phyloP scores from a whole-genome alignment of 495 filamentous ascomycete genomes.

The Aspergillus affinis region DNA sequence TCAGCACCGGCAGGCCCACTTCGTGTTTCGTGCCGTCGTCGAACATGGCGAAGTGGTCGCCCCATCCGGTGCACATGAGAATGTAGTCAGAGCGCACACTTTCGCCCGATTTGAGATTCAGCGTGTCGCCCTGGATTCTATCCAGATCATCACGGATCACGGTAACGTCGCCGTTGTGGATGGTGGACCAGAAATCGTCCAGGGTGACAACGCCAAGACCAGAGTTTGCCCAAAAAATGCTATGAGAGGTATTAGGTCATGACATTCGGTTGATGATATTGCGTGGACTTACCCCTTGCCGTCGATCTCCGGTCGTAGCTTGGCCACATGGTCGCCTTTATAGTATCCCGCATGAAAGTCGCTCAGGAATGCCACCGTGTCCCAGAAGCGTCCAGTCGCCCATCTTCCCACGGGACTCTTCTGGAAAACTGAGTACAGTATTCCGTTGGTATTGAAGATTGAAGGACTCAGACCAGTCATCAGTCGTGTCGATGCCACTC shows the following conservation, averaged over 20 bases:
- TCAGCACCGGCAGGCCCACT: background rate
- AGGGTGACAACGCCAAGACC: slow-evolving; percentile 36
- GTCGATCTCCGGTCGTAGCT: background rate
- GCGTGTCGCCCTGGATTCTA: background rate
- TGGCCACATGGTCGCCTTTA: background rate
- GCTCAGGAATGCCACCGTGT: background rate
- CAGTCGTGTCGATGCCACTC: background rate
- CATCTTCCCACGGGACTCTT: background rate
- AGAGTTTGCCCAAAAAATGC: slow-evolving; percentile 39
- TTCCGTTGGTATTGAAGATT: background rate
- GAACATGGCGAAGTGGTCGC: slow-evolving; percentile 23
- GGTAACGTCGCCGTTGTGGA: slow-evolving; percentile 35
- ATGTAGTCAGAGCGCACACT: slow-evolving; percentile 23
- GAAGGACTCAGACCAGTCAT: slow-evolving; percentile 2
- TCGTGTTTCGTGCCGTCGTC: background rate
- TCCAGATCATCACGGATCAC: slow-evolving; percentile 19
- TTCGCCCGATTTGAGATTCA: background rate
- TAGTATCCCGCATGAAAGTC: background rate
- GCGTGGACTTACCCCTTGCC: background rate
- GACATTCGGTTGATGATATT: background rate
- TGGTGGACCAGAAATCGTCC: slow-evolving; percentile 14
- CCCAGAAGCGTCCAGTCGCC: background rate
- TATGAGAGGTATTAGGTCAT: slow-evolving; percentile 9
- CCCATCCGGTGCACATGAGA: slow-evolving; percentile 33
- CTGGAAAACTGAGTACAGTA: background rate